A percentile compares a stretch with the other conserved stretches of the same genome.
These are phyloP conservation scores for Globisporangium uncinulatum DNA, from an alignment of 352 stramenopile species.

Conservation along the genomic window DNA sequence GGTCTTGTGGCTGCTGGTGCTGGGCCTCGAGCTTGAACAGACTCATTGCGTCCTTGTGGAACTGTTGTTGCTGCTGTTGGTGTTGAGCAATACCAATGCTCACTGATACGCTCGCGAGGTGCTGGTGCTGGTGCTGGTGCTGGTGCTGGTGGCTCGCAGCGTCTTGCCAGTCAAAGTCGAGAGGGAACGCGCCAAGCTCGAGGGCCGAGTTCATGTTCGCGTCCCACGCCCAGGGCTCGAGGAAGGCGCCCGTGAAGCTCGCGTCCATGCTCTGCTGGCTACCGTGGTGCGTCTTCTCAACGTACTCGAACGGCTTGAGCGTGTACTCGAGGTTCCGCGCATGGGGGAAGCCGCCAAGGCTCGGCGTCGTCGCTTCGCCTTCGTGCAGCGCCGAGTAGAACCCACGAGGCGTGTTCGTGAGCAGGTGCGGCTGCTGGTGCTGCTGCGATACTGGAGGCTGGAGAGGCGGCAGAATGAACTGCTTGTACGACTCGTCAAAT, in stretches of 20 bases:
- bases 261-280: slow-evolving; percentile 19
- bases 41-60: slow-evolving; percentile 24
- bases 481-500: slow-evolving; percentile 45
- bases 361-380: slow-evolving; percentile 12
- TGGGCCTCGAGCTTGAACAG: no score
- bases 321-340: slow-evolving; percentile 12
- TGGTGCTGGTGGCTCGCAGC: slow-evolving; percentile 9
- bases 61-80: slow-evolving; percentile 25
- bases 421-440: slow-evolving; percentile 30
- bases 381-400: slow-evolving; percentile 11
- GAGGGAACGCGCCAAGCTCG: slow-evolving; percentile 32
- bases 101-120: slow-evolving; percentile 11
- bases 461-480: slow-evolving; percentile 41
- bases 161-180: slow-evolving; percentile 57
- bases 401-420: slow-evolving; percentile 23
- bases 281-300: not conserved
- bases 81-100: slow-evolving; percentile 13
- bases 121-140: slow-evolving; percentile 12
- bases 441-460: slow-evolving; percentile 23
- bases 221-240: slow-evolving; percentile 66
- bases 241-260: slow-evolving; percentile 36
- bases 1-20: slow-evolving; percentile 31
- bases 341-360: slow-evolving; percentile 29
- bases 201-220: slow-evolving; percentile 37
- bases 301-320: slow-evolving; percentile 33